Percentiles rank a stretch among this genome's conserved stretches.
Conservation (phyloP, 495 filamentous ascomycete genomes). For the Podospora fimiseda region DNA sequence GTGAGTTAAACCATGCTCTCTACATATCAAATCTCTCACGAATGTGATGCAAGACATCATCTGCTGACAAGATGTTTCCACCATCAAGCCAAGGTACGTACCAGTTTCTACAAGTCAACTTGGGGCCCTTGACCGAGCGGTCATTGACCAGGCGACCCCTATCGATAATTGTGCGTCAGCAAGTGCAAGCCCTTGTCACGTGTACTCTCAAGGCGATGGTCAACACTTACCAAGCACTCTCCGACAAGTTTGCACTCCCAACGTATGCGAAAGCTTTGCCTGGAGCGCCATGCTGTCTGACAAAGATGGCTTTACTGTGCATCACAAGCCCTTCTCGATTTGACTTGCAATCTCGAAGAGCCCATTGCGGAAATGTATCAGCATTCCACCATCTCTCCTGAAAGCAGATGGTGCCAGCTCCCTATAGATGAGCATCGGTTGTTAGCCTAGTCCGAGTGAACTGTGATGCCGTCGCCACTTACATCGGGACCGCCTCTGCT, state of each 20-base stretch:
- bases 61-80: neutral
- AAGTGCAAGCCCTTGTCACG: too few relatives aligned
- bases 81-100: neutral
- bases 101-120: conserved; percentile 84
- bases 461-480: too few relatives aligned
- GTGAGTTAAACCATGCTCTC: too few relatives aligned
- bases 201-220: too few relatives aligned
- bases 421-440: conserved; percentile 23
- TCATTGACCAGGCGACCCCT: conserved; percentile 58
- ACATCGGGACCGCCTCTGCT: conserved; percentile 54
- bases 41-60: neutral
- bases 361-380: conserved; percentile 57
- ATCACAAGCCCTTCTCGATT: conserved; percentile 63
- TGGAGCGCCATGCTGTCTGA: conserved; percentile 34
- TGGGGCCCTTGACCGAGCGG: conserved; percentile 52
- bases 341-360: conserved; percentile 71
- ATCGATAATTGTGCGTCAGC: neutral
- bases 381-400: conserved; percentile 60
- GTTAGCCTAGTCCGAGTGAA: too few relatives aligned
- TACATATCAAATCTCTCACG: too few relatives aligned
- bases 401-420: conserved; percentile 77
- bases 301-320: conserved; percentile 83
- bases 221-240: conserved; percentile 83
- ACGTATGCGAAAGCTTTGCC: conserved; percentile 63
- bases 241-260: conserved; percentile 87